Evolutionary conservation across 2,329 filamentous ascomycete species (phyloP).

Genomic region (Ambrosiella cleistominuta): DNA sequence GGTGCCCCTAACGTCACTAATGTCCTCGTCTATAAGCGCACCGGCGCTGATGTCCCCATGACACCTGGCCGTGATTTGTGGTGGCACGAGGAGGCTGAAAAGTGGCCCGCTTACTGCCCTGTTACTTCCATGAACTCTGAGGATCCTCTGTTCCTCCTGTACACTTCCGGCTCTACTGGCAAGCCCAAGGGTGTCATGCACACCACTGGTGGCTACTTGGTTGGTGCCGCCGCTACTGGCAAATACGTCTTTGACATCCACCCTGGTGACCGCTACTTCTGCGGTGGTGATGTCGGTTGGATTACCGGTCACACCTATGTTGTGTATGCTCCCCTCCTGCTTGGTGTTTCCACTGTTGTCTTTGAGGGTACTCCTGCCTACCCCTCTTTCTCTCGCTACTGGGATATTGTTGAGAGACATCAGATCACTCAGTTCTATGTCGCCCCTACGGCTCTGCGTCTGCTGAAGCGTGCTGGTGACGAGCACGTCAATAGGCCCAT

Average conservation of each 20-base stretch:
- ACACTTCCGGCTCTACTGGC: slow-evolving; percentile 93
- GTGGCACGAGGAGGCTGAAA: slow-evolving; percentile 98
- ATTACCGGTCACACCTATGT: slow-evolving; percentile 98
- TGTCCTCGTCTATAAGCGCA: slow-evolving; percentile 87
- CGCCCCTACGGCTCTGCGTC: slow-evolving; percentile 76
- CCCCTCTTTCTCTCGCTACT: slow-evolving; percentile 94
- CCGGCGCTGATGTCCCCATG: slow-evolving; percentile 78
- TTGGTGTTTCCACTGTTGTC: slow-evolving; percentile 87
- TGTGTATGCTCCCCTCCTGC: slow-evolving; percentile 82
- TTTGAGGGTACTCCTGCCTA: slow-evolving; percentile 97
- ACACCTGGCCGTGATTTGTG: slow-evolving; percentile 77
- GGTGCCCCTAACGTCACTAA: slow-evolving; percentile 78
- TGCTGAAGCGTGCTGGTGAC: slow-evolving; percentile 90
- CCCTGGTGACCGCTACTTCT: slow-evolving; percentile 85
- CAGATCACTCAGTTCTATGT: slow-evolving; percentile 96
- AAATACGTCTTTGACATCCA: slow-evolving; percentile 99
- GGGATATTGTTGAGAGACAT: slow-evolving; percentile 95
- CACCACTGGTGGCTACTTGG: slow-evolving; percentile 85
- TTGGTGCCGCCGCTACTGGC: slow-evolving; percentile 81
- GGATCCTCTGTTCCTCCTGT: slow-evolving; percentile 91
- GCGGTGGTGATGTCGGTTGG: slow-evolving; percentile 95
- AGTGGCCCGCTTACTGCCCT: slow-evolving; percentile 83
- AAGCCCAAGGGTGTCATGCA: slow-evolving; percentile 99
- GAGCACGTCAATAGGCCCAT: slow-evolving; percentile 81
- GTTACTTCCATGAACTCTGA: slow-evolving; percentile 83